Evolutionary conservation across 257 asterid genomes (phyloP), one percentile per base, ranked within the genome.

Genomic region (Schizonepeta tenuifolia): DNA sequence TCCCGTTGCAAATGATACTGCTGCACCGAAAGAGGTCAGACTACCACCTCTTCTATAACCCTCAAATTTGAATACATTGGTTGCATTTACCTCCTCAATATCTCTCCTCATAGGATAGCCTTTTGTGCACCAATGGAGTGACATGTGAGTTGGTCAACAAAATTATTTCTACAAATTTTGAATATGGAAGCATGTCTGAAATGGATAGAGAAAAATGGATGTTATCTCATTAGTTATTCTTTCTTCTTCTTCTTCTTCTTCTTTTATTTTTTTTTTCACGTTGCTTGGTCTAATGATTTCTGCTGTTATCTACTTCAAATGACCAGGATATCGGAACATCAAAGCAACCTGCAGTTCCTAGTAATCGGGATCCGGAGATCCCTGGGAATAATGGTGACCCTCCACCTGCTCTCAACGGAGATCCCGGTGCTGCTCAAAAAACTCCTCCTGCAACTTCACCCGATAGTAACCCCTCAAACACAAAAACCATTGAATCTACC

Each of bases 401-500:
- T 51, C 54, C 84, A 18, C 74, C 63, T 26, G 62, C 92, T 70
- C 73, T 55, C 58, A 81, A 79, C 65, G 83, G 83, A 78, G 77
- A 76, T 72, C 70, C 88, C 57, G 74, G 82, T 62, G 76, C 61
- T 38, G 86, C 87, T 2, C 90, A 73, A 51, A 83, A 84, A 77
- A 87, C 79, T 81, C 81, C 86, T 22, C 86, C 90, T 44, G 85
- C 83, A 13, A 85, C 79, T 18, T 74, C 86, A 62, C 76, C 93
- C 0, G 86, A 86, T 51, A 84, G 84, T 65, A 84, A 74, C 78
- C 71, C 86, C 54, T 55, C 92, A 9, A 89, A 80, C 82, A 43
- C 80, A 9, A 83, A 80, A 79, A 77, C 77, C 64, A 72, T 82
- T 1, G 96, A 94, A 44, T 83, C 97, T 35, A 80, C 98, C 86